Conservation (phyloP, 2,329 filamentous ascomycete genomes). For the Botrytis tulipae region DNA sequence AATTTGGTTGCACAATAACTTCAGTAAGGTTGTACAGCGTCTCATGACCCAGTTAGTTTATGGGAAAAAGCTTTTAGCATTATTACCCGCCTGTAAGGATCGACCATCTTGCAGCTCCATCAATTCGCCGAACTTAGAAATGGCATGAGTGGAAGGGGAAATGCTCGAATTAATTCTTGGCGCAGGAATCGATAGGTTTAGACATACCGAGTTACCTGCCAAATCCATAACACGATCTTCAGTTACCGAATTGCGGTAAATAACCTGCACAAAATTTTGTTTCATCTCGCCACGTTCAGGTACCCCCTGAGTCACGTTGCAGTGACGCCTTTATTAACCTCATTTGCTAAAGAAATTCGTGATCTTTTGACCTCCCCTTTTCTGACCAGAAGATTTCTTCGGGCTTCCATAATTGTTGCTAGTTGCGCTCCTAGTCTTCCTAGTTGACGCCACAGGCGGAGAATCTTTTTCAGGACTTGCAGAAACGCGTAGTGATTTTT, state of each 20-base stretch:
- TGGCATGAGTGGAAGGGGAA: background rate
- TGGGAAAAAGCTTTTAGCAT: background rate
- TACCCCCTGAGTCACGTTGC: background rate
- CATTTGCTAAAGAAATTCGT: conserved; percentile 51
- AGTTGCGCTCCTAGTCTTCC: conserved; percentile 36
- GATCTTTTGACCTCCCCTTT: conserved; percentile 44
- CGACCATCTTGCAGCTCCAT: background rate
- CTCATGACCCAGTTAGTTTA: background rate
- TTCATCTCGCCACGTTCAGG: background rate
- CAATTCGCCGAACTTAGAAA: background rate
- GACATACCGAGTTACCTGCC: background rate
- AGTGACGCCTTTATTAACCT: background rate
- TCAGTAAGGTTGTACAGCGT: background rate
- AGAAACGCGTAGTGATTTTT: conserved; percentile 32
- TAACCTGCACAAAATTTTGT: background rate
- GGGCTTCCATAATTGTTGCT: conserved; percentile 36
- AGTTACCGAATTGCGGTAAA: background rate
- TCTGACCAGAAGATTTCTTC: conserved; percentile 29
- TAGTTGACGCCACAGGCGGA: conserved; percentile 26
- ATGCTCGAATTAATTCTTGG: background rate
- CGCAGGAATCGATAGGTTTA: background rate
- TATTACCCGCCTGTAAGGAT: background rate
- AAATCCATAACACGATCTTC: background rate
- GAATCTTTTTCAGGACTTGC: conserved; percentile 26
- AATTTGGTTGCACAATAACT: background rate